phyloP scores from a whole-genome alignment of 1,284 basidiomycete species.

The Moesziomyces antarcticus region DNA sequence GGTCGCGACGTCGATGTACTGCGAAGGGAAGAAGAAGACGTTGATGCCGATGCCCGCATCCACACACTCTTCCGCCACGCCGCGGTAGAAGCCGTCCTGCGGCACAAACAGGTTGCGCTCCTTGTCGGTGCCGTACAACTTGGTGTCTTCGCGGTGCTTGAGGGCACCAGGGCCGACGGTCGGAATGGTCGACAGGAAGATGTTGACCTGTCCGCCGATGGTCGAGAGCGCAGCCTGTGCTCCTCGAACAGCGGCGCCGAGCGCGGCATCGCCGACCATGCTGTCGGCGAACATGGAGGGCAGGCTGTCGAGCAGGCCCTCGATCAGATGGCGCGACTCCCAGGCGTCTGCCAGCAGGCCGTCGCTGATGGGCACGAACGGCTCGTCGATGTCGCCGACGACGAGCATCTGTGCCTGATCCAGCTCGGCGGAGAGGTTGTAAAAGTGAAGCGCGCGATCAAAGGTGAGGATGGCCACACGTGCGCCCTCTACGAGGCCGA shows the following conservation, averaged over 20 bases:
- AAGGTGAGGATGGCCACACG: conserved; percentile 81
- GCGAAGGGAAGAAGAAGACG: conserved; percentile 85
- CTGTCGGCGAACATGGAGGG: conserved; percentile 76
- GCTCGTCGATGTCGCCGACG: conserved; percentile 87
- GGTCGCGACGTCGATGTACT: conserved; percentile 87
- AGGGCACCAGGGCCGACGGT: conserved; percentile 81
- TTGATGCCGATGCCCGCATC: conserved; percentile 91
- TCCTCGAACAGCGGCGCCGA: conserved; percentile 78
- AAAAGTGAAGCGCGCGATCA: conserved; percentile 86
- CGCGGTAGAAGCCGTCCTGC: conserved; percentile 80
- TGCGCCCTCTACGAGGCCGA: conserved; percentile 64
- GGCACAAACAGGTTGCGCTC: conserved; percentile 84
- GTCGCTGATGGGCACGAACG: conserved; percentile 82
- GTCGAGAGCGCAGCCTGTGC: conserved; percentile 78
- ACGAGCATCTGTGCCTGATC: conserved; percentile 79
- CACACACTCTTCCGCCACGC: conserved; percentile 86
- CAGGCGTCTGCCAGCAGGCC: conserved; percentile 84
- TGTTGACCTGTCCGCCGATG: conserved; percentile 84
- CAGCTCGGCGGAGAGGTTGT: conserved; percentile 82
- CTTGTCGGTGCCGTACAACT: conserved; percentile 87
- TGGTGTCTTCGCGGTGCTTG: conserved; percentile 75
- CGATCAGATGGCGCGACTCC: conserved; percentile 76
- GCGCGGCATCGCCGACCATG: conserved; percentile 73
- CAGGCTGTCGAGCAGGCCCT: conserved; percentile 76
- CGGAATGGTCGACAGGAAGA: conserved; percentile 84